Evolutionary conservation across 2,329 filamentous ascomycete species (phyloP).

Genomic region (Alternaria triticimaculans): DNA sequence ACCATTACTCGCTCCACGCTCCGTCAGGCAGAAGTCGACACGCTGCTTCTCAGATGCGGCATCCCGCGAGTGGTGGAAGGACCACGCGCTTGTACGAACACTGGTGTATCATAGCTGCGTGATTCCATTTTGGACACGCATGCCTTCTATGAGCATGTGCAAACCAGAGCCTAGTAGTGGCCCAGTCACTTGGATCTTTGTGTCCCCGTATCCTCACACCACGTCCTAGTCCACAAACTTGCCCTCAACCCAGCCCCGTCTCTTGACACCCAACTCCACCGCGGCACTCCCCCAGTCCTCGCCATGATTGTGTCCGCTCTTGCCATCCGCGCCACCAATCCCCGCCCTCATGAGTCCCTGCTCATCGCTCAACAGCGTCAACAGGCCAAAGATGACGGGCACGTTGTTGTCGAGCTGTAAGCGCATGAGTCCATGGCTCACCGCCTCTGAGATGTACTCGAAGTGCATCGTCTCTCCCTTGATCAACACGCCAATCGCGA

Average conservation of each 20-base stretch:
- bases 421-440: slow-evolving; percentile 91
- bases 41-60: not conserved
- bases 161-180: not conserved
- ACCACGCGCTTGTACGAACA: not conserved
- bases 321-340: slow-evolving; percentile 56
- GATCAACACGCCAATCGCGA: slow-evolving; percentile 94
- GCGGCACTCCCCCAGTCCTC: slow-evolving; percentile 95
- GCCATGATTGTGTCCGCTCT: slow-evolving; percentile 83
- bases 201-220: not conserved
- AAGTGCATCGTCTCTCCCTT: slow-evolving; percentile 99
- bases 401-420: slow-evolving; percentile 88
- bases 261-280: slow-evolving; percentile 91
- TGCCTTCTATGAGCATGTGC: not conserved
- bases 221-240: slow-evolving; percentile 56
- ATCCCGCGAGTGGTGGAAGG: not conserved
- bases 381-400: slow-evolving; percentile 88
- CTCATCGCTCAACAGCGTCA: slow-evolving; percentile 87
- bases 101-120: not conserved
- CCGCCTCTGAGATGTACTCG: slow-evolving; percentile 94
- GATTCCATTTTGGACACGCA: not conserved
- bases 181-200: not conserved
- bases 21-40: not conserved
- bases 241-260: slow-evolving; percentile 80
- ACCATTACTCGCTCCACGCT: not conserved
- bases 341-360: slow-evolving; percentile 88